phyloP scores from a whole-genome alignment of 495 filamentous ascomycete species.

The Neurospora sp. region DNA sequence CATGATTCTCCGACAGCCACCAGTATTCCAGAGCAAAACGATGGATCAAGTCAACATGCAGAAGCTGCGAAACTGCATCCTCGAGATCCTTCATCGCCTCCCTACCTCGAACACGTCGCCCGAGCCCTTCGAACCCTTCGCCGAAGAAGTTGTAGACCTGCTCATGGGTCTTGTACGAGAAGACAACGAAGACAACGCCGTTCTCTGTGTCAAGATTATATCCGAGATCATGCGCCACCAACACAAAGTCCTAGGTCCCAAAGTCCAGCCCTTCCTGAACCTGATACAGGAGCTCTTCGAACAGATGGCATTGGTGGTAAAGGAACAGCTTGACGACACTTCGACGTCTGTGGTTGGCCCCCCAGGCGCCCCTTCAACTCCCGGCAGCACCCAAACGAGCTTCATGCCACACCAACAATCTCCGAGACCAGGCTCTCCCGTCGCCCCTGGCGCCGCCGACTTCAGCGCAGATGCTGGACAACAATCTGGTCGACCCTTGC shows the following conservation, averaged over 20 bases:
- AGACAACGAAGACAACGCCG: conserved; percentile 98
- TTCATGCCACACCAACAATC: conserved; percentile 54
- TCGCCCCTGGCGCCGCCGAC: conserved; percentile 47
- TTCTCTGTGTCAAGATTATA: conserved; percentile 93
- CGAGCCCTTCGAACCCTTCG: conserved; percentile 78
- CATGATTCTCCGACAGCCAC: conserved; percentile 70
- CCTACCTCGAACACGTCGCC: conserved; percentile 57
- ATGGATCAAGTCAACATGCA: conserved; percentile 63
- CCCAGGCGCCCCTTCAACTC: conserved; percentile 60
- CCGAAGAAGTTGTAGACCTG: conserved; percentile 73
- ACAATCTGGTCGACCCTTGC: conserved; percentile 65
- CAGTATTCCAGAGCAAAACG: conserved; percentile 82
- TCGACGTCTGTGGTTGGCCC: conserved; percentile 32
- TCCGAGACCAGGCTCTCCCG: conserved; percentile 80
- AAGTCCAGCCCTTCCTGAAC: conserved; percentile 81
- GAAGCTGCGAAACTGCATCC: conserved; percentile 81
- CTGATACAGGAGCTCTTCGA: conserved; percentile 94
- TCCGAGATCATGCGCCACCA: conserved; percentile 95
- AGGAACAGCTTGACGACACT: conserved; percentile 81
- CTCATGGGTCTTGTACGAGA: conserved; percentile 76
- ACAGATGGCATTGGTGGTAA: conserved; percentile 83
- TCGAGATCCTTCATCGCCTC: conserved; percentile 89
- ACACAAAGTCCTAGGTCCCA: conserved; percentile 62
- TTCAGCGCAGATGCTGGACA: conserved; percentile 60
- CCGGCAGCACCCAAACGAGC: conserved; percentile 57